Base-by-base conservation (phyloP, 345 rosid genomes). In the Eucalyptus cladocalyx region DNA sequence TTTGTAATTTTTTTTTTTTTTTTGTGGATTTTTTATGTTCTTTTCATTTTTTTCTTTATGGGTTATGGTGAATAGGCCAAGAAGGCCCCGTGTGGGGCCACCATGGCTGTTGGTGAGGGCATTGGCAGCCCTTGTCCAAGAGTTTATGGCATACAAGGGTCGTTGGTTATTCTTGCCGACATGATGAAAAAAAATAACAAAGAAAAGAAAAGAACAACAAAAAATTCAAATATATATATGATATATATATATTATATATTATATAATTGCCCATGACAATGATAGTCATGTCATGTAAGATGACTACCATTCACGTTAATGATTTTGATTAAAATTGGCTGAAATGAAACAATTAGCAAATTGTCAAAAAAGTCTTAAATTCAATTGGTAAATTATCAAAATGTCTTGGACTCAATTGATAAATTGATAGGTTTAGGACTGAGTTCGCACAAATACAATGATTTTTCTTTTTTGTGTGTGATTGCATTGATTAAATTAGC, bases 221-320 rank as follows among this genome's bases (percentile, higher is more conserved):
- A 26, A 5, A 11, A 60, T 24, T 56, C 28, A 26, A 45, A 45
- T 45, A 45, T 3, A 45, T 60, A 47, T 47, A 47, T 47, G 9
- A 45, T 45, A 43, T 45, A 48, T 45, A 47, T 11, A 47, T 47
- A 47, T n/a, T 11, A 48, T 12, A 48, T 49, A 49, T n/a, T 62
- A 6, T 13, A 13, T 13, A n/a, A 65, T 65, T 65, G 5, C 7
- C 3, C 1, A 65, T 17, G 10, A 13, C 10, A 65, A 1, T 0
- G 3, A 1, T 1, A 16, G 0, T 13, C 3, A 11, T 26, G 5
- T 11, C n/a, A 12, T 11, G 8, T 28, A 28, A 28, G 32, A 13
- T 4, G 3, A 62, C 2, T 4, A 4, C 0, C 1, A 17, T 65
- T 18, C 37, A 65, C 11, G 3, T n/a, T 16, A 16, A 8, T 4